Evolutionary conservation across 2,329 filamentous ascomycete genomes (phyloP), one percentile per base, ranked within the genome.

Genomic region (Ceratocystis diversiconidia): DNA sequence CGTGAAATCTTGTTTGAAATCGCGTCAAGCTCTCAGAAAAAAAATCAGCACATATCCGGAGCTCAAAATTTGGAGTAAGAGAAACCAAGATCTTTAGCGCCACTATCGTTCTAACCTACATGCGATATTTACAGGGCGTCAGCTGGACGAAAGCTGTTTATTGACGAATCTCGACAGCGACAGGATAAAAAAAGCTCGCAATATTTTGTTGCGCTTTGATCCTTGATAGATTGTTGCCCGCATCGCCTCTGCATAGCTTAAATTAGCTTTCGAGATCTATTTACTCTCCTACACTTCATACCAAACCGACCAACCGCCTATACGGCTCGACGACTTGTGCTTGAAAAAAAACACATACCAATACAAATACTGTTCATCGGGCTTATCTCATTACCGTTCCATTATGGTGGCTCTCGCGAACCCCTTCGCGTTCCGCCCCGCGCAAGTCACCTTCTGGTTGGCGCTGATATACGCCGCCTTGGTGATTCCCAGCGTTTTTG

Each of bases 371-470:
- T 41, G 36, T 62, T 46, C 15, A 48, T 19, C 15, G n/a, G 12
- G 28, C 8, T 32, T 36, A 22, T 61, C 60, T 46, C 10, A n/a
- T 8, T 36, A 8, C 19, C 55, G 28, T 30, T 19, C 12, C 55
- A 59, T 25, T n/a, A 63, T 63, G 63, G 63, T 44, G 32, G 43
- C 48, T 28, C 44, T 68, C 48, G 66, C 52, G 32, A 85, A 85
- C 68, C 83, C 83, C 1, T 77, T 96, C 72, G 86, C 85, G 68
- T 99, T 97, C 76, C 85, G 84, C 68, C 88, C 90, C 32, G 80
- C 84, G 69, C 86, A 90, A 62, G 92, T 97, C 67, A 92, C 89
- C 44, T 80, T 96, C 73, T 87, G 92, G 78, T 87, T 85, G 52
- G 85, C 85, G 12, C 73, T 85, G 68, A 79, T 90, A 67, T 97